Conservation (phyloP, 2,329 filamentous ascomycete genomes). For the Aspergillus sp. region DNA sequence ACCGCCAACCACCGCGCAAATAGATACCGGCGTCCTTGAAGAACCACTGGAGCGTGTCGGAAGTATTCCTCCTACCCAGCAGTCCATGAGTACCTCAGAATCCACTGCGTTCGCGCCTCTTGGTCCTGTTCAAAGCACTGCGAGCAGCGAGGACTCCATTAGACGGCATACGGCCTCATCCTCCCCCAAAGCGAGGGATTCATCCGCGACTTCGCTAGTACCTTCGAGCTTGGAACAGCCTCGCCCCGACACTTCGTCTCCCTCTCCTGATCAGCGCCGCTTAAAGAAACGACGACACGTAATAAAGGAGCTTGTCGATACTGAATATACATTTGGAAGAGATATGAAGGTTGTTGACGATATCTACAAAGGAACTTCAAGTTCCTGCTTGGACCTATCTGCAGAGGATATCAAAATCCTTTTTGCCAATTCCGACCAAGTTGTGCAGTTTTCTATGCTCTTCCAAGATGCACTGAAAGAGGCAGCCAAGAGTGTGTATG, state of each 20-base stretch:
- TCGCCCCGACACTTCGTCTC: slow-evolving; percentile 25
- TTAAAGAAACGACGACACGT: slow-evolving; percentile 78
- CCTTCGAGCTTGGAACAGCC: slow-evolving; percentile 30
- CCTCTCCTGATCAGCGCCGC: slow-evolving; percentile 49
- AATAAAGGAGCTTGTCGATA: slow-evolving; percentile 89
- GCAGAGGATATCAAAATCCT: slow-evolving; percentile 82
- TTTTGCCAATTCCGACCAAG: slow-evolving; percentile 89
- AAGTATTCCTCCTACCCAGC: slow-evolving; percentile 9
- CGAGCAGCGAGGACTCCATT: slow-evolving; percentile 40
- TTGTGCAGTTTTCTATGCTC: slow-evolving; percentile 79
- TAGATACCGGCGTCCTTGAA: slow-evolving; percentile 9
- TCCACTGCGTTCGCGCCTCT: slow-evolving; percentile 19
- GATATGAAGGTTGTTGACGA: slow-evolving; percentile 98
- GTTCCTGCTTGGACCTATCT: slow-evolving; percentile 75
- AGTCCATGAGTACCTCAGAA: slow-evolving; percentile 16
- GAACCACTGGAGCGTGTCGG: not conserved
- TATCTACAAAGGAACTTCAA: slow-evolving; percentile 93
- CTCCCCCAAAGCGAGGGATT: slow-evolving; percentile 34
- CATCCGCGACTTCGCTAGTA: slow-evolving; percentile 39
- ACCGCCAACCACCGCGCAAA: slow-evolving; percentile 9
- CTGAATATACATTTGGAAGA: slow-evolving; percentile 83
- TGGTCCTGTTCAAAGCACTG: slow-evolving; percentile 26
- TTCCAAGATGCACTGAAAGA: slow-evolving; percentile 81
- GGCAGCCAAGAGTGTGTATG: slow-evolving; percentile 76
- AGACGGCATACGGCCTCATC: slow-evolving; percentile 27